Evolutionary conservation across 2,329 filamentous ascomycete genomes (phyloP), one percentile per base, ranked within the genome.

Genomic region (Knufia petricola): DNA sequence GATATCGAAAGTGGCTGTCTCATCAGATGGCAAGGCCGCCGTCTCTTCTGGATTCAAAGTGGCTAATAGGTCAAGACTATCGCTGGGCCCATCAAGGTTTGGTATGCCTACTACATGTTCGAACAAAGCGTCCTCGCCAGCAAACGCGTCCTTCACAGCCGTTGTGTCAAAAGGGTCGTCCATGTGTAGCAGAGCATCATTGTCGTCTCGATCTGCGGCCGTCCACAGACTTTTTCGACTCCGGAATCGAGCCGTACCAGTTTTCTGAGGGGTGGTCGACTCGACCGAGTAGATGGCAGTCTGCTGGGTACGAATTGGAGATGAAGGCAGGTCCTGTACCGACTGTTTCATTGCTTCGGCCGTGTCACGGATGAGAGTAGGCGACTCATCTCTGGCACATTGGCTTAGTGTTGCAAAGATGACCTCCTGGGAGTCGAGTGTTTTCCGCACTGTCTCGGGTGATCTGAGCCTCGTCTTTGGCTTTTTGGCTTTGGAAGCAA

Each of bases 331-430:
- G 15, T 48, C 43, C 19, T 37, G 40, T 49, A 79, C 82, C 0
- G 82, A 85, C 31, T 69, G 70, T 52, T 72, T 73, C 54, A 85
- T 74, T 1, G 80, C 81, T 46, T 70, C 61, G 46, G 85, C 79
- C 17, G 85, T 64, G 39, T 84, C 76, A 24, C 75, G 73, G 13
- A 85, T 63, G 20, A 81, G 74, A 0, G 75, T 76, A 0, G 84
- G 84, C 0, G 84, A 85, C 30, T 87, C 79, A 49, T 87, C 84
- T 48, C 75, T 69, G 12, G 82, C 83, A 20, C 94, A 68, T 62
- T 94, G 87, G 62, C 87, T 94, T 1, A 84, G 89, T 0, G 87
- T 92, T 1, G 87, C 87, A 65, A 94, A 94, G 0, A 94, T 67
- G 60, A 89, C 85, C 51, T 88, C 79, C 61, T 92, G 87, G 1